These are phyloP conservation scores for Drosera spatulata DNA, from an alignment of 179 eudicot species.

Conservation along the genomic window DNA sequence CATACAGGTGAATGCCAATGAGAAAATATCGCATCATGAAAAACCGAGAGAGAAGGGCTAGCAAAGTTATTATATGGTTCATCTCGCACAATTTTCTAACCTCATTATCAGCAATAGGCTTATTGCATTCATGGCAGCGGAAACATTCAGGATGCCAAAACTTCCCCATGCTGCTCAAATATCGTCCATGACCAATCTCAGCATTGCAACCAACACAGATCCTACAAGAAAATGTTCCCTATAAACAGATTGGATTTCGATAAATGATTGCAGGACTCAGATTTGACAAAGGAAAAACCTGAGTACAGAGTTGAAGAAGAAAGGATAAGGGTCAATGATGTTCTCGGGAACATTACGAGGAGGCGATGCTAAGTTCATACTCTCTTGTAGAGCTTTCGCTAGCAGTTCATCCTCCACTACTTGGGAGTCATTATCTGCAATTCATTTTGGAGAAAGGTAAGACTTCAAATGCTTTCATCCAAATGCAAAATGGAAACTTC, in stretches of 20 bases:
- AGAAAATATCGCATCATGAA: neutral
- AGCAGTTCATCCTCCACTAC: constrained; percentile 86
- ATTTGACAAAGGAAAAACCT: constrained; percentile 25
- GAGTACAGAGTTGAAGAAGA: constrained; percentile 41
- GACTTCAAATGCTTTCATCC: neutral
- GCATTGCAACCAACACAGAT: constrained; percentile 73
- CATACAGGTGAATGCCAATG: neutral
- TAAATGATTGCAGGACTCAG: neutral
- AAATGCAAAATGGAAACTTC: neutral
- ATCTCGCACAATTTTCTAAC: constrained; percentile 16
- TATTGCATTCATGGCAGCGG: constrained; percentile 65
- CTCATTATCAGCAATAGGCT: constrained; percentile 89
- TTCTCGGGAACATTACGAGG: constrained; percentile 49
- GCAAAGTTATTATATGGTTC: too few species aligned
- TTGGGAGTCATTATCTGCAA: constrained; percentile 36
- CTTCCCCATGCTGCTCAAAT: constrained; percentile 82
- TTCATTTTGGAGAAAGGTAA: constrained; percentile 6
- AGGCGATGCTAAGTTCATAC: constrained; percentile 64
- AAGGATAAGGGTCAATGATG: constrained; percentile 44
- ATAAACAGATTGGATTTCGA: neutral
- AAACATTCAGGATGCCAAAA: constrained; percentile 98
- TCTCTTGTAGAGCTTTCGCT: constrained; percentile 90
- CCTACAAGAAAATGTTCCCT: constrained; percentile 17
- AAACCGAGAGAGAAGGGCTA: neutral
- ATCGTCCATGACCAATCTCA: constrained; percentile 82